A percentile compares a stretch with the other conserved stretches of the same genome.
phyloP scores from a whole-genome alignment of 306 rosid genomes.

The Hippophae gyantsensis region DNA sequence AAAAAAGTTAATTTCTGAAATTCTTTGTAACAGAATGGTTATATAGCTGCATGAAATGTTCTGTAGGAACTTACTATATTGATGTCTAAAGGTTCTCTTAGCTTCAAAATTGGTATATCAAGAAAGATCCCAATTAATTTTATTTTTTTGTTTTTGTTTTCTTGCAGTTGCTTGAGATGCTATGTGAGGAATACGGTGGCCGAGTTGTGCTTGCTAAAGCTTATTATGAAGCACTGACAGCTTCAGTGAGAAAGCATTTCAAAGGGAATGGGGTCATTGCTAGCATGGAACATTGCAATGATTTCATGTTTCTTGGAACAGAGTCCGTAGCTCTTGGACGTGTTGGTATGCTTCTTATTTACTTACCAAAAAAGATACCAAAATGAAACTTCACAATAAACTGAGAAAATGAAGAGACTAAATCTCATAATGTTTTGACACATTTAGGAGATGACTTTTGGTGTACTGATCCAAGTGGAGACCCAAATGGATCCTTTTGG shows the following conservation, averaged over 20 bases:
- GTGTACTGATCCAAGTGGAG: slow-evolving; percentile 48
- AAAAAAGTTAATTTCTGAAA: too few species aligned
- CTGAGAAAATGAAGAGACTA: not conserved
- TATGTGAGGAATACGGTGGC: slow-evolving; percentile 62
- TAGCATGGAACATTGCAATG: slow-evolving; percentile 78
- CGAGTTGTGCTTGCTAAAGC: slow-evolving; percentile 54
- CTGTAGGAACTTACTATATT: too few species aligned
- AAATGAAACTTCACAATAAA: not conserved
- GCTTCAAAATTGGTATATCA: too few species aligned
- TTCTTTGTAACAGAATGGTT: too few species aligned
- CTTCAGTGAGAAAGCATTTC: slow-evolving; percentile 51
- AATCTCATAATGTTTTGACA: not conserved
- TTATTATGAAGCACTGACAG: slow-evolving; percentile 54
- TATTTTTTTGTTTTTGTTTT: not conserved
- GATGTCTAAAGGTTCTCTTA: too few species aligned
- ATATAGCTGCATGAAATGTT: too few species aligned
- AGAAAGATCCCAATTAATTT: too few species aligned
- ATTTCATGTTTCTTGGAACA: slow-evolving; percentile 75
- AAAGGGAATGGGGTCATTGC: slow-evolving; percentile 73
- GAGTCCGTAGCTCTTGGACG: slow-evolving; percentile 63
- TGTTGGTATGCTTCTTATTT: slow-evolving; percentile 33
- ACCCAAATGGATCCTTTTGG: slow-evolving; percentile 64
- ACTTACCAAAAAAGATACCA: not conserved
- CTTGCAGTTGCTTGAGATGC: slow-evolving; percentile 59
- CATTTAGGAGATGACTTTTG: slow-evolving; percentile 68